Evolutionary conservation across 192 early-diverging fungal species (phyloP).

Genomic region (Funneliformis mosseae): DNA sequence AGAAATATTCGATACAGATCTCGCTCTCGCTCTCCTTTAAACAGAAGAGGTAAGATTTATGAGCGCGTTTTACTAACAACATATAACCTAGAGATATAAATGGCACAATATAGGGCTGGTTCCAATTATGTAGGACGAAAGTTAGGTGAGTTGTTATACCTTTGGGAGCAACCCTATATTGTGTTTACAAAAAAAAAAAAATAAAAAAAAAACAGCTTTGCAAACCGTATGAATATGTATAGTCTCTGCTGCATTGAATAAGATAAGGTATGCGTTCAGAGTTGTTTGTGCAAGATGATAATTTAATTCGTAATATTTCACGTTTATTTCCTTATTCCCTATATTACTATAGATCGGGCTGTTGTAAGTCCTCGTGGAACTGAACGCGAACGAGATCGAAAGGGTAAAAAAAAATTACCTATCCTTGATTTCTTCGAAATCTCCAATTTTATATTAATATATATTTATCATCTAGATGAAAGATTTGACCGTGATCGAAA

Average conservation of each 20-base stretch:
- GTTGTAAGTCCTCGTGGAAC: slow-evolving; percentile 13
- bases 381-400: slow-evolving; percentile 28
- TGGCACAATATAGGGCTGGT: not conserved
- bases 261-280: not conserved
- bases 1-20: not conserved
- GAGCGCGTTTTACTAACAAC: not conserved
- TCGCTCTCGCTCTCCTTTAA: not conserved
- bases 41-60: slow-evolving; percentile 4
- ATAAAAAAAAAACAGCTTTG: not conserved
- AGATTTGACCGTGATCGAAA: slow-evolving; percentile 25
- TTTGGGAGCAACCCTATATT: not conserved
- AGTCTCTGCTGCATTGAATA: not conserved
- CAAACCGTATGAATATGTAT: not conserved
- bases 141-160: not conserved
- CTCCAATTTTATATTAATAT: not conserved
- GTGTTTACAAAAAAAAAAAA: not conserved
- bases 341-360: slow-evolving; percentile 13
- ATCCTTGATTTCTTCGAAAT: not conserved
- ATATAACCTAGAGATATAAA: not conserved
- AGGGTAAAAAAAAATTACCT: slow-evolving; percentile 8
- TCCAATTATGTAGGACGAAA: not conserved
- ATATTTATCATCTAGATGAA: not conserved
- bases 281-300: not conserved
- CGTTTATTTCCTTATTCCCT: not conserved
- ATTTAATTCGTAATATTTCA: slow-evolving; percentile 28